Base-by-base conservation (phyloP, 495 filamentous ascomycete species). In the Penicillium paxilli region DNA sequence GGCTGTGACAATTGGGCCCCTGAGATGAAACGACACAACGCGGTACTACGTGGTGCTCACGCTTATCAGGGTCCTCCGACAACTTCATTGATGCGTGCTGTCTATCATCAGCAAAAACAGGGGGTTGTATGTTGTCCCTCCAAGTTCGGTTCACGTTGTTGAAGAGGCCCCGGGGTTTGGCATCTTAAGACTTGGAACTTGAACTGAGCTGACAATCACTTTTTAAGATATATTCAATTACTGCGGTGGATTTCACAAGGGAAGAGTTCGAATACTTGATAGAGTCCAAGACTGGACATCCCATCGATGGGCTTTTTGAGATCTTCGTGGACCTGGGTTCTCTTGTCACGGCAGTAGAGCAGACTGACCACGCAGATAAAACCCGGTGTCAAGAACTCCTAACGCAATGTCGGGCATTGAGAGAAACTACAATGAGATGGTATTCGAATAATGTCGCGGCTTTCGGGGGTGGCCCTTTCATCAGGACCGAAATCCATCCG, bases 301-400 rank as follows among this genome's bases (percentile, higher is more conserved):
- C 49, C n/a, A 30, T 51, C 20, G 49, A 51, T 19, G 49, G 28
- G 25, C 38, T 51, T 22, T 51, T 51, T 16, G 49, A 51, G 16
- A 32, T 51, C 24, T 51, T 42, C 23, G 49, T 51, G 5, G 49
- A 44, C 20, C 38, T 51, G 32, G 41, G 35, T 33, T 32, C 24
- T 26, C 49, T 51, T 26, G 24, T 40, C 19, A 40, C 49, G 5
- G 25, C 24, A 6, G 38, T 40, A 3, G 38, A 51, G 5, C 41
- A 19, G 11, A 44, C 41, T 14, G 38, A 44, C 11, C 23, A 12
- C 35, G 41, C 35, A 4, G 35, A 38, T 24, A 24, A 32, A 14
- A 19, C 0, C 11, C 24, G 14, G 2, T 26, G 28, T 6, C 28
- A 40, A 7, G 38, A 33, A 33, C 38, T 44, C 5, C 37, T 51